Base-by-base conservation (phyloP, 768 basidiomycete species). In the Gelatoporia subvermispora region DNA sequence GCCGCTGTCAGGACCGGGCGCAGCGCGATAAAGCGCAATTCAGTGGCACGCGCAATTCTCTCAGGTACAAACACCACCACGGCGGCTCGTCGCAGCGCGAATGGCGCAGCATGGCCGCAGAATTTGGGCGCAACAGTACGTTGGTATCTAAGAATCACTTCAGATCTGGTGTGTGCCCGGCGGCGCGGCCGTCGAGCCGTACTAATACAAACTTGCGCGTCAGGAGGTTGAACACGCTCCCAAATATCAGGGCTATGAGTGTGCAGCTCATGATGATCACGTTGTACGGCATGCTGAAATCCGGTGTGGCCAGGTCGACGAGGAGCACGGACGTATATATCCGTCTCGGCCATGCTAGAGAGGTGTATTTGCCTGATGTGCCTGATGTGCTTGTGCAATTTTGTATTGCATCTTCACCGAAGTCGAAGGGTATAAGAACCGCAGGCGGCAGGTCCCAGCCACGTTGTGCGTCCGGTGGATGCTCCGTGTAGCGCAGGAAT, bases 221-320 rank as follows among this genome's bases (percentile, higher is more conserved):
- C 66, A 97, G 68, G 42, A 84, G 64, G 60, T 97, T 97, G 69
- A 97, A 93, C 40, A 95, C 68, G 59, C 82, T 89, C 49, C 95
- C 96, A 67, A 99, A 98, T 47, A 94, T 82, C 54, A 96, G 81
- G 40, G 94, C 93, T 45, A 96, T 78, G 36, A 97, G 71, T 9
- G 92, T 93, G 62, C 87, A 91, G 50, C 81, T 93, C 73, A 98
- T 87, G 60, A 97, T 97, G 67, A 98, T 97, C 41, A 98, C 95
- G 69, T 98, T 99, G 72, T 98, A 98, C 1, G 96, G 96, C 96
- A 98, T 98, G 66, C 90, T 93, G 65, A 98, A 98, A 65, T 98
- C 96, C 0, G 95, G 96, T 31, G 92, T 93, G n/a, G 95, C 87
- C n/a, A 96, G 78, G 65, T 94, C 92, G 39, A 94, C 81, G 34